Base-by-base conservation (phyloP, 345 rosid species). In the Hibiscus tridactylites region DNA sequence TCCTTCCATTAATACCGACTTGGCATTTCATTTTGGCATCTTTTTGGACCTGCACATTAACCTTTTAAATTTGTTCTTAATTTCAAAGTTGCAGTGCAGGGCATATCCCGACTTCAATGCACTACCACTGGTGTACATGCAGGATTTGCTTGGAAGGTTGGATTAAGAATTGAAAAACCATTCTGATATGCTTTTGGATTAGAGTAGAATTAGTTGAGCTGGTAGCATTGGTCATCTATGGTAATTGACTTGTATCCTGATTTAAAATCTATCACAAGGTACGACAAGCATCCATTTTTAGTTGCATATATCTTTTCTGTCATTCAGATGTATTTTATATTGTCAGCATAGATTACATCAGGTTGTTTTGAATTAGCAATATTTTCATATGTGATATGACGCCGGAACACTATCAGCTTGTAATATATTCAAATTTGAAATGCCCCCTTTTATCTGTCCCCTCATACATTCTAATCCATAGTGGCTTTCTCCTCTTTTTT, bases 351-450 rank as follows among this genome's bases (percentile, higher is more conserved):
- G 12, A 11, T n/a, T 69, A 17, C 62, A 54, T 69, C 29, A 54
- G 19, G 5, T 35, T 4, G 61, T 29, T 68, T 35, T 54, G 61
- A 69, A 35, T 33, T 33, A 69, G 72, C 61, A 50, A 68, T 53
- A 67, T 17, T 50, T 61, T 39, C 47, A 44, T 44, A 2, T 9
- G 47, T 44, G 11, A 10, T 9, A 1, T 9, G 47, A 44, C 47
- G 13, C 47, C 3, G 47, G 13, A 50, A 49, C 21, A 46, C 1
- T 15, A 1, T 28, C 39, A 7, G 17, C 47, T 10, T 9, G 3
- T 44, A 44, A 44, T 44, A 8, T 39, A 44, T 44, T 67, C n/a
- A 49, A 53, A 68, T 21, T 73, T 71, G 39, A 28, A 71, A 71
- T 47, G 44, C 11, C n/a, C 47, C 60, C 17, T 64, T 56, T 12